Conservation (phyloP, 148 eudicot genomes). For the Camellia granthamiana region DNA sequence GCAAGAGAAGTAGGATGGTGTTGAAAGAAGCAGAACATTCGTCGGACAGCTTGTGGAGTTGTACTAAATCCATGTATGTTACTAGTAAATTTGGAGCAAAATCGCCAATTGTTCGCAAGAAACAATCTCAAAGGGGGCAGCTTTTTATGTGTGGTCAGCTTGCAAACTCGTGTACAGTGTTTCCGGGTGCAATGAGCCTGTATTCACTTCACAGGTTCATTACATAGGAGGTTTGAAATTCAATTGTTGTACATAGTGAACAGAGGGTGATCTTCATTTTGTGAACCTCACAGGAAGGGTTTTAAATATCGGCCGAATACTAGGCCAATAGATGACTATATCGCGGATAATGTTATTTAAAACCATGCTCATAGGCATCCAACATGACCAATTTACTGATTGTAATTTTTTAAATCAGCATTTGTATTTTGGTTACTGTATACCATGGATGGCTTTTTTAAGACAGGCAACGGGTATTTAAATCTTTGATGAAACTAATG, state of each 20-base stretch:
- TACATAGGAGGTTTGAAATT: background rate
- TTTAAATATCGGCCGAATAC: too few species aligned
- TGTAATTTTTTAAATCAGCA: background rate
- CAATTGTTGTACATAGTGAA: slow-evolving; percentile 27
- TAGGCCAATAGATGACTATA: too few species aligned
- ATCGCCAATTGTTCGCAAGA: slow-evolving; percentile 34
- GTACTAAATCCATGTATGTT: slow-evolving; percentile 31
- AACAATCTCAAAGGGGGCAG: slow-evolving; percentile 49
- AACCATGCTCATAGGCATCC: background rate
- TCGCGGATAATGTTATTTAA: too few species aligned
- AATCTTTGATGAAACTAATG: background rate
- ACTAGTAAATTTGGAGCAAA: slow-evolving; percentile 43
- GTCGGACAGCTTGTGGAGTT: slow-evolving; percentile 30
- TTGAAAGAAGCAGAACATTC: slow-evolving; percentile 38
- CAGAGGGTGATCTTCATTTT: background rate
- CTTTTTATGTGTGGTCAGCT: slow-evolving; percentile 39
- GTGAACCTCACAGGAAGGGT: background rate
- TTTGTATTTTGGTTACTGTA: background rate
- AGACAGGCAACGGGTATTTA: background rate
- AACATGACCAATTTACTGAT: background rate
- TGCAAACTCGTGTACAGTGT: slow-evolving; percentile 45
- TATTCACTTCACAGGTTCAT: background rate
- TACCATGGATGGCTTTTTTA: background rate
- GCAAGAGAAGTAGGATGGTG: slow-evolving; percentile 37
- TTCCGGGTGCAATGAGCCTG: slow-evolving; percentile 35